Evolutionary conservation across 176 grass and related monocot genomes (phyloP).

Genomic region (Thinopyrum elongatum): DNA sequence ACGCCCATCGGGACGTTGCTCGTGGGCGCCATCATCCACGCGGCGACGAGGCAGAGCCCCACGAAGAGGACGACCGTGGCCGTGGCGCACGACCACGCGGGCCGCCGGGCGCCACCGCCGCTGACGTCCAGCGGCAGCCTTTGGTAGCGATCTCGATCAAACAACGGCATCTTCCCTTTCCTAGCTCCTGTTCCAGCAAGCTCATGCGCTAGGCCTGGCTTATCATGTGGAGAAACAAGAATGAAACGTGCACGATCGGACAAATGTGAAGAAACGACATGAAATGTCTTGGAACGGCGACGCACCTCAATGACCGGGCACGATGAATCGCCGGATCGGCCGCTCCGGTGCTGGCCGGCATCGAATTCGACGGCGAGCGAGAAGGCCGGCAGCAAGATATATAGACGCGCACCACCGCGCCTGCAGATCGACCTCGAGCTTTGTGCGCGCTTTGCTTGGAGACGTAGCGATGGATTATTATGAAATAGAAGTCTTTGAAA

Average conservation of each 20-base stretch:
- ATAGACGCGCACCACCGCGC: no score
- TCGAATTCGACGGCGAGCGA: neutral
- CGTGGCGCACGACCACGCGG: slow-evolving; percentile 61
- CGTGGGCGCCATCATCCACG: slow-evolving; percentile 86
- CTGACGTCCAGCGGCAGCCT: slow-evolving; percentile 22
- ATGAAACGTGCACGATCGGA: neutral
- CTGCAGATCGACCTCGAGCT: neutral
- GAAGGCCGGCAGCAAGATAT: neutral
- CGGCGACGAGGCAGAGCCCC: slow-evolving; percentile 72
- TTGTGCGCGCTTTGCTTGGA: slow-evolving; percentile 14
- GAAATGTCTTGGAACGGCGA: neutral
- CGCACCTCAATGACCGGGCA: neutral
- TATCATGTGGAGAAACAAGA: neutral
- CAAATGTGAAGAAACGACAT: neutral
- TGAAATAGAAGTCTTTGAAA: slow-evolving; percentile 8
- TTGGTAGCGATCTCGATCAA: slow-evolving; percentile 59
- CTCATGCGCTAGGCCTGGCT: slow-evolving; percentile 7
- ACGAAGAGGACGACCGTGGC: slow-evolving; percentile 64
- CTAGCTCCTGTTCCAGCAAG: neutral
- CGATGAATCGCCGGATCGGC: neutral
- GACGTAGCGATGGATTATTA: neutral
- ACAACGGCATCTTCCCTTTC: slow-evolving; percentile 52
- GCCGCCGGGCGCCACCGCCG: neutral
- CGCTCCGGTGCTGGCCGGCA: neutral
- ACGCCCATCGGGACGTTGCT: slow-evolving; percentile 38